Base-by-base conservation (phyloP, 2,329 filamentous ascomycete genomes). In the Cyphellophora europaea region DNA sequence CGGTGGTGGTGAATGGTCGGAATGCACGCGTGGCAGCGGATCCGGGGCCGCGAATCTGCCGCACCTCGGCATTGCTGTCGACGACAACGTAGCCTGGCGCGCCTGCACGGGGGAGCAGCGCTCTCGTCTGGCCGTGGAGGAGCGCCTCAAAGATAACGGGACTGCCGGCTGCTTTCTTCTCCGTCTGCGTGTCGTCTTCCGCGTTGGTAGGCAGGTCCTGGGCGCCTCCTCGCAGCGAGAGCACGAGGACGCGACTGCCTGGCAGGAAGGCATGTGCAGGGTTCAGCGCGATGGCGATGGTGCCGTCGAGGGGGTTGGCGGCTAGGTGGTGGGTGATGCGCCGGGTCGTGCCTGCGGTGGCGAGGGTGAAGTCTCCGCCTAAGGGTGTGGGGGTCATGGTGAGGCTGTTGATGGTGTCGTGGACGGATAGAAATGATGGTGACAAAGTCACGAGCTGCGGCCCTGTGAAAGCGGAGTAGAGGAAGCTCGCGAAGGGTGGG, bases 381-480 rank as follows among this genome's bases (percentile, higher is more conserved):
- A 45, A 36, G 6, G 15, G 13, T 29, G 42, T 35, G 11, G 35
- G 33, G 3, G 29, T 15, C 8, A 43, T 32, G 6, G 23, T 31
- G 23, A 32, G 35, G 13, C 30, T 33, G 5, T 36, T 69, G 5
- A 96, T 83, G 8, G 93, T 71, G 55, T 98, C 83, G 67, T 86
- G 94, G 21, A 94, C 79, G 27, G 76, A 69, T 6, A 95, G n/a
- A n/a, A 8, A 67, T 17, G 76, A 72, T 28, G 80, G 70, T 0
- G 85, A 85, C 1, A 94, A 63, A 30, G 83, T 71, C 38, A 96
- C 67, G 12, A 98, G 62, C 51, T 81, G 79, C 15, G 79, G 77
- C 2, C 77, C 79, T 2, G 91, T 60, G 35, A 93, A 79, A 4
- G 70, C 75, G 18, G 93, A 59, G n/a, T 73, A 74, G 38, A 77